phyloP scores from a whole-genome alignment of 495 filamentous ascomycete species.

The Ascodesmis nigricans region DNA sequence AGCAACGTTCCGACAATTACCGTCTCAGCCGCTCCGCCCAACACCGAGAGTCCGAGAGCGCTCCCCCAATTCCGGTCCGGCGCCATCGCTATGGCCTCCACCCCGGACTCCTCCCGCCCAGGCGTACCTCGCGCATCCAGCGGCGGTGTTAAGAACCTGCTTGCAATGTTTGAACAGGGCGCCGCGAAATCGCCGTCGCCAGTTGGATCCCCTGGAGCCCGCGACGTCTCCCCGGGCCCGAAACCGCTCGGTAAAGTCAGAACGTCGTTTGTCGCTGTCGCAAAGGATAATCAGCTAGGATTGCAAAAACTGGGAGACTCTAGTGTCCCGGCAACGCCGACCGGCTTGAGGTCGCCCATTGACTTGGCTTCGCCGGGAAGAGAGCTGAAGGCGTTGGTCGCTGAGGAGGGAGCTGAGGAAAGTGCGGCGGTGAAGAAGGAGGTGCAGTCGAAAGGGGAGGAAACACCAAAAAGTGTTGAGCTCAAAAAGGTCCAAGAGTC shows the following conservation, averaged over 20 bases:
- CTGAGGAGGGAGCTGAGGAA: constrained; percentile 2
- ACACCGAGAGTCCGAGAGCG: too few species aligned
- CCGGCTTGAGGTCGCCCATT: constrained; percentile 3
- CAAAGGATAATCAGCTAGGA: constrained; percentile 8
- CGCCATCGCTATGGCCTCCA: constrained; percentile 10
- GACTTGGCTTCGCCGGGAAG: constrained; percentile 2
- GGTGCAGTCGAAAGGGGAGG: background rate
- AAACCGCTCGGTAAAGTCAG: constrained; percentile 12
- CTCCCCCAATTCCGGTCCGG: too few species aligned
- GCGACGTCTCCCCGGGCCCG: constrained; percentile 15
- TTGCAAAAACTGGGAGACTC: constrained; percentile 6
- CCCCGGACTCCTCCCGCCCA: constrained; percentile 11
- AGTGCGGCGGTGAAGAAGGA: constrained; percentile 4
- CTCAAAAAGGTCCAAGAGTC: too few species aligned
- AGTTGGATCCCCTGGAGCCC: constrained; percentile 6
- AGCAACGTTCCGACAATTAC: too few species aligned
- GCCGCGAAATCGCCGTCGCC: constrained; percentile 7
- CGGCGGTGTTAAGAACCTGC: constrained; percentile 18
- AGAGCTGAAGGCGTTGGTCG: constrained; percentile 6
- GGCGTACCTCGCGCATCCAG: constrained; percentile 13
- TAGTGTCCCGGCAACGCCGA: constrained; percentile 6
- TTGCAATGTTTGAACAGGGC: constrained; percentile 21
- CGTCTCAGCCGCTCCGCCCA: too few species aligned
- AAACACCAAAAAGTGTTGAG: constrained; percentile 1
- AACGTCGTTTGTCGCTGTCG: constrained; percentile 20